Percentiles rank a stretch among this genome's conserved stretches.
Conservation (phyloP, 1,284 basidiomycete species). For the Caloboletus inedulis region DNA sequence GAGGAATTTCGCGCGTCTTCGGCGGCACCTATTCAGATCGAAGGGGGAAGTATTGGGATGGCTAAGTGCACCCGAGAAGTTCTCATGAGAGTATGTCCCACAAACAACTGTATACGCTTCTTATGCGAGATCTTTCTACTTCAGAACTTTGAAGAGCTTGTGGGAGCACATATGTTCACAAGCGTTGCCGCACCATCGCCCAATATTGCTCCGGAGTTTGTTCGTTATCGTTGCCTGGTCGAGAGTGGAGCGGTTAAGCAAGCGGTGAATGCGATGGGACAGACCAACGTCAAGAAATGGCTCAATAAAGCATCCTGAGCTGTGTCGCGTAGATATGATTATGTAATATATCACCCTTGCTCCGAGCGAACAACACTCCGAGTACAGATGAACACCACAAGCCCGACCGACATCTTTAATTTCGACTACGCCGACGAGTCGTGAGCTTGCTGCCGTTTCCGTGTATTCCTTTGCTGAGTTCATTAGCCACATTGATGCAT, state of each 20-base stretch:
- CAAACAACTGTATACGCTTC: neutral
- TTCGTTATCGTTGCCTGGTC: conserved; percentile 60
- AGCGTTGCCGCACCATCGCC: conserved; percentile 43
- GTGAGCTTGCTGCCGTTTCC: conserved; percentile 40
- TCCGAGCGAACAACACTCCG: neutral
- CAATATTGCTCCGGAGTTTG: conserved; percentile 56
- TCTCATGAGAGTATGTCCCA: conserved; percentile 53
- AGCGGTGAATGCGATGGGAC: conserved; percentile 61
- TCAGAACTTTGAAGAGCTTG: conserved; percentile 69
- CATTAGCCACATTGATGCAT: conserved; percentile 69
- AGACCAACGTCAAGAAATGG: conserved; percentile 76
- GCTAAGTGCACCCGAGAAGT: conserved; percentile 58
- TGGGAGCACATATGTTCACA: conserved; percentile 51
- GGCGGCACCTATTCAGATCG: conserved; percentile 69
- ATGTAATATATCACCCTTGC: conserved; percentile 20
- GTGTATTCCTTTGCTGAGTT: neutral
- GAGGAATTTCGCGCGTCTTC: conserved; percentile 64
- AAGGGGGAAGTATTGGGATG: conserved; percentile 74
- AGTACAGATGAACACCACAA: conserved; percentile 14
- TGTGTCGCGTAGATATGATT: conserved; percentile 11
- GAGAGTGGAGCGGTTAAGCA: conserved; percentile 58
- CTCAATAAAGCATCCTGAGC: conserved; percentile 50
- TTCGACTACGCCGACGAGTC: conserved; percentile 67
- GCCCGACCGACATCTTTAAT: conserved; percentile 28
- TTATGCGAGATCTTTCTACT: conserved; percentile 9